Base-by-base conservation (phyloP, 495 filamentous ascomycete species). In the Neurospora sp. region DNA sequence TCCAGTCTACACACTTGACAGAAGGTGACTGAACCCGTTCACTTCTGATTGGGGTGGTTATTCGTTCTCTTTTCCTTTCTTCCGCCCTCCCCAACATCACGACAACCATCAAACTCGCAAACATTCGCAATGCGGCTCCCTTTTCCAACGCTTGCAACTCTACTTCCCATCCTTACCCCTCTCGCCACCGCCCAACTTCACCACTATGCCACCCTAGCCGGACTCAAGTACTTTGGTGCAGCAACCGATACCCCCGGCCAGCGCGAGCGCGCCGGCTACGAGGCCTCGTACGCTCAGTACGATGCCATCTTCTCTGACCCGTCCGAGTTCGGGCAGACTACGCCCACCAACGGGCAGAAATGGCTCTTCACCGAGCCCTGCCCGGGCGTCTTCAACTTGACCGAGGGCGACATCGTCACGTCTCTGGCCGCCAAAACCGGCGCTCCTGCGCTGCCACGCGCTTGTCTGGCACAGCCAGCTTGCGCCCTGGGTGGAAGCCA, bases 401-500 rank as follows among this genome's bases (percentile, higher is more conserved):
- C 84, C 69, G 81, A 83, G 20, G 89, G 87, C 61, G 85, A 88
- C 70, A 77, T 81, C 39, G 79, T 89, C 70, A 78, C 83, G n/a
- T 71, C 84, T 44, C 75, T 88, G 59, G 86, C 86, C 6, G 73
- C 81, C 72, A 82, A 86, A 73, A 72, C 69, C 59, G 84, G 84
- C 70, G 76, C 76, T 83, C 31, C 80, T 89, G 48, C 79, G 88
- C 59, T 89, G 88, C 76, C 89, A 91, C 74, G 88, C 83, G 12
- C 80, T 90, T 31, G 86, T 90, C 38, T 91, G 89, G 89, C 84
- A 90, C 75, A 81, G 78, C 59, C 87, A 91, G 76, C 82, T 91
- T 16, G 85, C 89, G 5, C 81, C 76, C 69, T 90, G 87, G 87
- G 86, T 88, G 31, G 83, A 82, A 48, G 80, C 78, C 20, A 84